Conservation (phyloP, 148 eudicot genomes). For the Mesembryanthemum crystallinum region DNA sequence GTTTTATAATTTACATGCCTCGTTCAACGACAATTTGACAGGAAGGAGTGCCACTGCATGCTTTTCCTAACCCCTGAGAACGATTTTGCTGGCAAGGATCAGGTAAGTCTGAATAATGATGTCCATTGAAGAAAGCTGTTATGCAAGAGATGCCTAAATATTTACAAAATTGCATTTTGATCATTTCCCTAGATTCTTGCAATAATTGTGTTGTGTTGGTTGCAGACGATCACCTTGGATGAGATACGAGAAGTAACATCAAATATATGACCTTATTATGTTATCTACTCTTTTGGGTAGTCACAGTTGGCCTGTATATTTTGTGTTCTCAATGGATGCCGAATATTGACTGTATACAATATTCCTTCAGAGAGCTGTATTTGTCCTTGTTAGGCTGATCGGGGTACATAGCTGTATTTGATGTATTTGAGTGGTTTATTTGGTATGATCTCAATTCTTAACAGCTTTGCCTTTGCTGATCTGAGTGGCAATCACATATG, state of each 20-base stretch:
- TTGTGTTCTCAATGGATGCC: conserved; percentile 22
- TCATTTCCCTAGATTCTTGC: neutral
- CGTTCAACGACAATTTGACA: conserved; percentile 33
- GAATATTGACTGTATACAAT: conserved; percentile 20
- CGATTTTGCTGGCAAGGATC: conserved; percentile 92
- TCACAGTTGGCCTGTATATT: conserved; percentile 30
- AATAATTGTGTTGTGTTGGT: conserved; percentile 1
- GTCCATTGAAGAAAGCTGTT: neutral
- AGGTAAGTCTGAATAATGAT: conserved; percentile 47
- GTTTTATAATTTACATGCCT: neutral
- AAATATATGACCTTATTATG: conserved; percentile 40
- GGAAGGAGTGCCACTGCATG: conserved; percentile 99
- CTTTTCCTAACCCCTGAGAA: conserved; percentile 93
- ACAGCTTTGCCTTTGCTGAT: neutral
- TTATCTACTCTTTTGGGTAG: conserved; percentile 5
- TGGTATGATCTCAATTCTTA: neutral
- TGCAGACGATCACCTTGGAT: conserved; percentile 61
- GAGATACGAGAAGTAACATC: conserved; percentile 69
- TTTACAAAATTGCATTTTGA: neutral
- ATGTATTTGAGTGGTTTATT: conserved; percentile 4
- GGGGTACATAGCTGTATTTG: conserved; percentile 1
- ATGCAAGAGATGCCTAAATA: neutral
- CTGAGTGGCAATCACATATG: too few relatives aligned
- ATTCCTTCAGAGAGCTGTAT: neutral
- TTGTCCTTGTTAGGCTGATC: conserved; percentile 1